phyloP scores from a whole-genome alignment of 305 asterid genomes.

The Rubia occidens region DNA sequence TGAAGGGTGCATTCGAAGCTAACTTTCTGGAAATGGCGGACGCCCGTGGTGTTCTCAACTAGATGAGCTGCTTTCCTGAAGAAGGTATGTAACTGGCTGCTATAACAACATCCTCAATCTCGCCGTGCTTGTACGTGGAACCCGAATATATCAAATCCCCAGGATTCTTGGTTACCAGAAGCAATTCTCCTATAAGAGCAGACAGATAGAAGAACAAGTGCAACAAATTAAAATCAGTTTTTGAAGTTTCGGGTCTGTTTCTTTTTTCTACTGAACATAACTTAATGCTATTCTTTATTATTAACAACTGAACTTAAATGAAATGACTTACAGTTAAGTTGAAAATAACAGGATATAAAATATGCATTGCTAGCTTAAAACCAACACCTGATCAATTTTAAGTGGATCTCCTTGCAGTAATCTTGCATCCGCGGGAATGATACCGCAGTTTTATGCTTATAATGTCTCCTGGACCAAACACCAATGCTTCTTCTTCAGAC shows the following conservation, averaged over 20 bases:
- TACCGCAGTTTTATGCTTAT: conserved; percentile 57
- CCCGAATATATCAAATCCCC: conserved; percentile 51
- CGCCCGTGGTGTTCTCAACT: conserved; percentile 47
- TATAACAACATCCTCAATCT: conserved; percentile 50
- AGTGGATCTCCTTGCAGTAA: conserved; percentile 62
- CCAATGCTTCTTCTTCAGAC: conserved; percentile 57
- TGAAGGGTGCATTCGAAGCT: background rate
- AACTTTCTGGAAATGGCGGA: conserved; percentile 57
- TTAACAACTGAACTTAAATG: too few species aligned
- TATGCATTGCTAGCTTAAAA: background rate
- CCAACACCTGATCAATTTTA: conserved; percentile 52
- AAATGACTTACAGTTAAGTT: too few species aligned
- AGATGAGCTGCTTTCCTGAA: conserved; percentile 65
- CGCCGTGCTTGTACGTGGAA: conserved; percentile 60
- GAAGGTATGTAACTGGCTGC: conserved; percentile 62
- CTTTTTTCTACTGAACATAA: background rate
- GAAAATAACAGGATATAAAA: too few species aligned
- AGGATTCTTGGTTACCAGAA: conserved; percentile 51
- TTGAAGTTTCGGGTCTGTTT: too few species aligned
- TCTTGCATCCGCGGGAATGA: conserved; percentile 68
- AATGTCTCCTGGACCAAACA: conserved; percentile 59
- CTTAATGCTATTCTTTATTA: too few species aligned
- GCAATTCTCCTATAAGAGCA: conserved; percentile 59
- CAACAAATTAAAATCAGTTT: too few species aligned
- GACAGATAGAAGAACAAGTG: conserved; percentile 26